A percentile compares a stretch with the other conserved stretches of the same genome.
Conservation (phyloP, 108 stramenopile genomes). For the Cyclotella sp. region DNA sequence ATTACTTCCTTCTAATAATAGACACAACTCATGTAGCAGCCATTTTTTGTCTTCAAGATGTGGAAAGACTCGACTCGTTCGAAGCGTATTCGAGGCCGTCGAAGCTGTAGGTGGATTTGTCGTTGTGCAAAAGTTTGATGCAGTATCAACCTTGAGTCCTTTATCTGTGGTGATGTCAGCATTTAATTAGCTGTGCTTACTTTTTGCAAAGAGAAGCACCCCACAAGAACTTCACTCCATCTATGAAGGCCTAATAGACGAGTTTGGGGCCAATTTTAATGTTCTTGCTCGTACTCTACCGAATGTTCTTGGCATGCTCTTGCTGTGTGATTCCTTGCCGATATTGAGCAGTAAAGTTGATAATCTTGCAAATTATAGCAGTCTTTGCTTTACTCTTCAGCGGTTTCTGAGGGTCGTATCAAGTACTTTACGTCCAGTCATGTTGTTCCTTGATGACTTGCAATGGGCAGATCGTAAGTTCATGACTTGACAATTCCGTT, state of each 20-base stretch:
- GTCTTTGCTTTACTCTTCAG: conserved; percentile 42
- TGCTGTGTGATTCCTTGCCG: background rate
- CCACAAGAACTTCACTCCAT: conserved; percentile 1
- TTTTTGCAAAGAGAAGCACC: conserved; percentile 17
- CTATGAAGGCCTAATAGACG: conserved; percentile 17
- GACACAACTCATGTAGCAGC: background rate
- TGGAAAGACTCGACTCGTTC: conserved; percentile 24
- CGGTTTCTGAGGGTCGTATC: conserved; percentile 40
- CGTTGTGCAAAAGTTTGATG: conserved; percentile 9
- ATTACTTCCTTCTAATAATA: background rate
- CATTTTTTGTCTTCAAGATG: background rate
- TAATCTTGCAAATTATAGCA: conserved; percentile 19
- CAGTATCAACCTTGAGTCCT: conserved; percentile 9
- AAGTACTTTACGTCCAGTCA: conserved; percentile 32
- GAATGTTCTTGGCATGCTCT: conserved; percentile 20
- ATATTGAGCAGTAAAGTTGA: conserved; percentile 2
- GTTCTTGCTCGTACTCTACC: conserved; percentile 32
- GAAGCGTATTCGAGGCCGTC: conserved; percentile 10
- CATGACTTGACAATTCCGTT: background rate
- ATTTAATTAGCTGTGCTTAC: conserved; percentile 36
- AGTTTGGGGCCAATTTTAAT: conserved; percentile 33
- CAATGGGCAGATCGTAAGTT: conserved; percentile 34
- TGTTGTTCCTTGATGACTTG: conserved; percentile 46
- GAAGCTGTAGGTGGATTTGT: background rate
- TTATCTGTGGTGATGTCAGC: conserved; percentile 28